Base-by-base conservation (phyloP, 495 filamentous ascomycete genomes). In the Penicillium maclennaniae region DNA sequence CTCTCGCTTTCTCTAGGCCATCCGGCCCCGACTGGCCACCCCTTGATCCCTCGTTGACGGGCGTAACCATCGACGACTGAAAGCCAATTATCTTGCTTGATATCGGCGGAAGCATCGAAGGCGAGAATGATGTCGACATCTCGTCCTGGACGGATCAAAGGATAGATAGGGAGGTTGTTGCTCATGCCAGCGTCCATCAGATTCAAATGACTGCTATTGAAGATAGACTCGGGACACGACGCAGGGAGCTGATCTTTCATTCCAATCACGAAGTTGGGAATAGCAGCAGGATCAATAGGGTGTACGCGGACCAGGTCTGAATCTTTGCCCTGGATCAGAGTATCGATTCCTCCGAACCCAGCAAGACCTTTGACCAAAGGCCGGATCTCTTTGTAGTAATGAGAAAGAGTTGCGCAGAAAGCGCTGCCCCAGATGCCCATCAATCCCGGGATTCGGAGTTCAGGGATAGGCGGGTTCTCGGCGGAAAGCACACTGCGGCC, bases 151-250 rank as follows among this genome's bases (percentile, higher is more conserved):
- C 93, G 82, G 21, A 98, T 83, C 6, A 97, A 79, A 0, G 93
- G 93, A 67, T 98, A 98, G 25, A 96, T 88, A 5, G 93, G 92
- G 4, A 98, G 78, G 59, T 98, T 98, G 66, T 97, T 97, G 46
- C 87, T 91, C 92, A 98, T 98, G 12, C 93, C 93, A 6, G 93
- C 90, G 71, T 98, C 93, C 87, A 96, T 96, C 5, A 97, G 81
- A 58, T 93, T 86, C 21, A 97, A 76, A 58, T 89, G 84, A 31
- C 84, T 72, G 17, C 74, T 77, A 43, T 80, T 73, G 60, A 87
- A 83, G 38, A 95, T 83, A 23, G 81, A 88, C 43, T 86, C 79
- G 0, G 93, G 91, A 42, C 84, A 86, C 3, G 85, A 88, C 0
- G 78, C 63, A 1, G 91, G 88, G 28, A 98, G 75, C 51, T 79